These are phyloP conservation scores for Cyberlindnera lachancei DNA, from an alignment of 805 yeast species.

Conservation along the genomic window DNA sequence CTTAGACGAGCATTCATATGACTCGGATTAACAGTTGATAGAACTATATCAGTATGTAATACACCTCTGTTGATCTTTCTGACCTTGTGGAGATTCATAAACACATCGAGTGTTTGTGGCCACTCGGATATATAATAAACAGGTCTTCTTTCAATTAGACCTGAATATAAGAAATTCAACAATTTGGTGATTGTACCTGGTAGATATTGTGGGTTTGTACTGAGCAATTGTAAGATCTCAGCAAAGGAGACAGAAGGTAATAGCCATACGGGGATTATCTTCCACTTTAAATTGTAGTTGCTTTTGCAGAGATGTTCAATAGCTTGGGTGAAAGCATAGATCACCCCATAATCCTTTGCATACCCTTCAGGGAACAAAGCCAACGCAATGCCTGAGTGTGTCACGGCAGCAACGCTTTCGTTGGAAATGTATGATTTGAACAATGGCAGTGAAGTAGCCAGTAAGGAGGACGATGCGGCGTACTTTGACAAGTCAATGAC, in stretches of 20 bases:
- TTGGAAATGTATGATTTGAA: conserved; percentile 2
- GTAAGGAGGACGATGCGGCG: conserved; percentile 2
- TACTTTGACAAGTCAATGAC: conserved; percentile 1
- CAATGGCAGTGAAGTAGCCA: conserved; percentile 5
- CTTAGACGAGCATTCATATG: conserved; percentile 9
- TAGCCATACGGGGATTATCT: conserved; percentile 8
- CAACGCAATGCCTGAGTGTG: conserved; percentile 3
- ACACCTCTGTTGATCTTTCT: conserved; percentile 10
- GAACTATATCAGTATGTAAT: conserved; percentile 5
- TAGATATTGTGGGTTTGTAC: conserved; percentile 10
- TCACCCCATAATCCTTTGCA: conserved; percentile 9
- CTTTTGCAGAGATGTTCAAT: conserved; percentile 6
- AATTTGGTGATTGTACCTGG: conserved; percentile 6
- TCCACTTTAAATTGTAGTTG: background rate
- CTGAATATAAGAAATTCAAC: conserved; percentile 6
- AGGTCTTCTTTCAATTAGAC: conserved; percentile 12
- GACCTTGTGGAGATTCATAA: conserved; percentile 3
- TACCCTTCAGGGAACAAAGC: conserved; percentile 11
- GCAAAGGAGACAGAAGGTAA: conserved; percentile 12
- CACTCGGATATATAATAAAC: conserved; percentile 6
- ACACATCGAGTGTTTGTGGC: conserved; percentile 8
- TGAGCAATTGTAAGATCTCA: conserved; percentile 11
- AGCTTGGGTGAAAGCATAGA: conserved; percentile 10
- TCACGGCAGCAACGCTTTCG: background rate
- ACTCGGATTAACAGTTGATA: conserved; percentile 8